Evolutionary conservation across 176 grass and related monocot genomes (phyloP).

Genomic region (Ampelocalamus luodianensis): DNA sequence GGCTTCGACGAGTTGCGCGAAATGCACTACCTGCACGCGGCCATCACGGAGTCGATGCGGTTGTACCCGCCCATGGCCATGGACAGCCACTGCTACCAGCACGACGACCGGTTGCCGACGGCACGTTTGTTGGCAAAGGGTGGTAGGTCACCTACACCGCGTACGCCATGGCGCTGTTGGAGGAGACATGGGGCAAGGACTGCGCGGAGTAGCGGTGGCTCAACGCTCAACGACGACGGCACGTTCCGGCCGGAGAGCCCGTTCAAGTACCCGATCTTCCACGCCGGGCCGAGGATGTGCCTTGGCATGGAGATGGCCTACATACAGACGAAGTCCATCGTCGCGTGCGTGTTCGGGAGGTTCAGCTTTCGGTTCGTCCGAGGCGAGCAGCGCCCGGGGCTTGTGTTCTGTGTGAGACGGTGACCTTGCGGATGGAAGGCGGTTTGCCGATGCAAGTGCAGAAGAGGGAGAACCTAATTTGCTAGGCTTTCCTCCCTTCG

Average conservation of each 20-base stretch:
- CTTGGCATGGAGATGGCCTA: slow-evolving; percentile 84
- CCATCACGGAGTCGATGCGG: slow-evolving; percentile 69
- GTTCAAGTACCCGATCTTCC: slow-evolving; percentile 64
- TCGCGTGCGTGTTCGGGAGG: slow-evolving; percentile 53
- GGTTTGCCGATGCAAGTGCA: slow-evolving; percentile 54
- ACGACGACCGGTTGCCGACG: slow-evolving; percentile 59
- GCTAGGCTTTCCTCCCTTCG: neutral
- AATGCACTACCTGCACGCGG: slow-evolving; percentile 72
- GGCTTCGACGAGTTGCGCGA: slow-evolving; percentile 57
- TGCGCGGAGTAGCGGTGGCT: slow-evolving; percentile 71
- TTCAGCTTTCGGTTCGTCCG: slow-evolving; percentile 46
- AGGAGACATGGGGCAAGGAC: slow-evolving; percentile 62
- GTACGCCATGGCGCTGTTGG: slow-evolving; percentile 56
- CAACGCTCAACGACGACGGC: slow-evolving; percentile 49
- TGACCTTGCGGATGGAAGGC: slow-evolving; percentile 61
- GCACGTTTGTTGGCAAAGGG: slow-evolving; percentile 58
- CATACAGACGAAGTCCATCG: slow-evolving; percentile 75
- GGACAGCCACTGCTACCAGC: slow-evolving; percentile 51
- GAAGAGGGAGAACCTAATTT: neutral
- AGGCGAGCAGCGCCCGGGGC: slow-evolving; percentile 33
- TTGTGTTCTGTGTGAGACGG: slow-evolving; percentile 33
- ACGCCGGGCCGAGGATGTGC: slow-evolving; percentile 65
- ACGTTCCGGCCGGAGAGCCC: slow-evolving; percentile 59
- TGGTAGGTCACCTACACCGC: slow-evolving; percentile 57
- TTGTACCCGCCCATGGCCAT: slow-evolving; percentile 68